A percentile compares a stretch with the other conserved stretches of the same genome.
phyloP scores from a whole-genome alignment of 2,329 filamentous ascomycete genomes.

The Apiospora hydei region DNA sequence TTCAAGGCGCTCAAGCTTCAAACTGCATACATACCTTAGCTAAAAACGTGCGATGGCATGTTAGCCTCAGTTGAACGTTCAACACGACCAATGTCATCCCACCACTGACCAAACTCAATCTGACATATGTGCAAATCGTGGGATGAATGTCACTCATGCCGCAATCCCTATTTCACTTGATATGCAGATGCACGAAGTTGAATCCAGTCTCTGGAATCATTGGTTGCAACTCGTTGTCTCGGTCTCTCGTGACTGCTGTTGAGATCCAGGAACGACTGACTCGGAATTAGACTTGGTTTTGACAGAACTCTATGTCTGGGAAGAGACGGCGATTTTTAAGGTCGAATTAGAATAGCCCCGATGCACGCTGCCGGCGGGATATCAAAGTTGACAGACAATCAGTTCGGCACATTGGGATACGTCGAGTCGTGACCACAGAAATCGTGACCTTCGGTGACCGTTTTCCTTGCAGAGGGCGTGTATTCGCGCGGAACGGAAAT shows the following conservation, averaged over 20 bases:
- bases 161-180: no score
- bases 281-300: neutral
- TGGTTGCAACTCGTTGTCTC: no score
- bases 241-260: no score
- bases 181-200: no score
- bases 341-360: neutral
- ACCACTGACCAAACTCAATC: no score
- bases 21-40: no score
- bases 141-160: no score
- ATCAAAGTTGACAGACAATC: neutral
- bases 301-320: neutral
- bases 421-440: neutral
- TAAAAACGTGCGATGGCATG: neutral
- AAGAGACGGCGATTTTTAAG: neutral
- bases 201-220: no score
- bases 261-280: neutral
- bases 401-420: neutral
- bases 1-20: neutral
- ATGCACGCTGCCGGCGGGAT: neutral
- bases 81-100: no score
- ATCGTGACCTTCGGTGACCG: neutral
- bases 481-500: neutral
- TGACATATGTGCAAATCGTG: no score
- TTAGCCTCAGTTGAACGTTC: neutral
- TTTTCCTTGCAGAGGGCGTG: neutral